Conservation (phyloP, 441 rosid genomes). For the Viola pubescens region DNA sequence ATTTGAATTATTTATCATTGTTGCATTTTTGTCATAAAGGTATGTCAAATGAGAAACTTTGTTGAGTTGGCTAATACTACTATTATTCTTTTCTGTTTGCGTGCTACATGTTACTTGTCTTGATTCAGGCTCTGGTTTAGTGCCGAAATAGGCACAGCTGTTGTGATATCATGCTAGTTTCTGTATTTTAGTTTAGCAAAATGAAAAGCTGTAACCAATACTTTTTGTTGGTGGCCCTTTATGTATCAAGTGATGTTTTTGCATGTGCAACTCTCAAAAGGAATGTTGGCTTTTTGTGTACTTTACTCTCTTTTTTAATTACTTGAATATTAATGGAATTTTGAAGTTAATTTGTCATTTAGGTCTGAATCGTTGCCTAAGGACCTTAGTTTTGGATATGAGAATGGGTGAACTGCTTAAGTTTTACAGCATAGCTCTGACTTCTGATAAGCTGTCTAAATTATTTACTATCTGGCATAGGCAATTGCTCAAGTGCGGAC, state of each 20-base stretch:
- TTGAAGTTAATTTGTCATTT: conserved; percentile 10
- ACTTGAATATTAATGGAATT: conserved; percentile 6
- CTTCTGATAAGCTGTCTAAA: conserved; percentile 2
- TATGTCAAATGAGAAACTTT: conserved; percentile 5
- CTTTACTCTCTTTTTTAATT: conserved; percentile 2
- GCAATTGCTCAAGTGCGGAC: conserved; percentile 98
- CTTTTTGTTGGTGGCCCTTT: conserved; percentile 8
- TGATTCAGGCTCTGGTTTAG: conserved; percentile 12
- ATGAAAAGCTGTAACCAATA: conserved; percentile 13
- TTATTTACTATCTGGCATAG: conserved; percentile 24
- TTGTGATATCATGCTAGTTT: conserved; percentile 15
- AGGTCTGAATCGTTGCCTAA: not conserved
- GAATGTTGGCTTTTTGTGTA: conserved; percentile 11
- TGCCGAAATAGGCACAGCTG: conserved; percentile 19
- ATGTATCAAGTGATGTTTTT: conserved; percentile 23
- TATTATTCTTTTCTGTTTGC: conserved; percentile 1
- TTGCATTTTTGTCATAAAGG: not conserved
- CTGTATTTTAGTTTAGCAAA: conserved; percentile 16
- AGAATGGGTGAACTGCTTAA: not conserved
- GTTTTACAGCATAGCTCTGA: not conserved
- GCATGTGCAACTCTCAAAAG: conserved; percentile 21
- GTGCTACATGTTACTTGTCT: conserved; percentile 8
- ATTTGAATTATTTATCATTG: conserved; percentile 1
- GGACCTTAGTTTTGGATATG: not conserved
- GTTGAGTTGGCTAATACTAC: not conserved